Conservation (phyloP, 2,329 filamentous ascomycete species). For the Aspergillus pseudoterreus region DNA sequence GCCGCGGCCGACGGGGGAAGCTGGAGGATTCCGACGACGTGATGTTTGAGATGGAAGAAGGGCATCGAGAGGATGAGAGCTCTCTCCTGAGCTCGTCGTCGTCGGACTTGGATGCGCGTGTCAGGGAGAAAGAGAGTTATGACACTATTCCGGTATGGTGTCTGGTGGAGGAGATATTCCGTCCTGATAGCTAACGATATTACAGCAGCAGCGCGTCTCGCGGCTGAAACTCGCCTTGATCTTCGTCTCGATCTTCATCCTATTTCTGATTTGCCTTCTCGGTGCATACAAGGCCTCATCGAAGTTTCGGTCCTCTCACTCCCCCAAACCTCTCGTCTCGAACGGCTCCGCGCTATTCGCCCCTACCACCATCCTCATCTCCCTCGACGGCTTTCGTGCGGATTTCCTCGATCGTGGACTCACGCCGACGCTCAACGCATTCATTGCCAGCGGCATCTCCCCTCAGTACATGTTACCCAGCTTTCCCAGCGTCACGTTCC, state of each 20-base stretch:
- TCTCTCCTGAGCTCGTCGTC: conserved; percentile 58
- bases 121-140: conserved; percentile 29
- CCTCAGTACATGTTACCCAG: conserved; percentile 90
- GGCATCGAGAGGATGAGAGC: conserved; percentile 60
- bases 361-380: conserved; percentile 89
- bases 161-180: background rate
- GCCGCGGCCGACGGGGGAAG: conserved; percentile 50
- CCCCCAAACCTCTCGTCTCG: conserved; percentile 39
- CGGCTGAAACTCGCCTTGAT: conserved; percentile 36
- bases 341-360: conserved; percentile 89
- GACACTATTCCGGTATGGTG: conserved; percentile 21
- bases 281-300: conserved; percentile 56
- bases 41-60: conserved; percentile 90
- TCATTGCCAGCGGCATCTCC: conserved; percentile 80
- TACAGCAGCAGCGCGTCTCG: conserved; percentile 19
- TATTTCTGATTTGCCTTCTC: conserved; percentile 55
- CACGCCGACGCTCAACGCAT: conserved; percentile 74
- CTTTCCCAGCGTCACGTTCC: conserved; percentile 95
- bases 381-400: conserved; percentile 90
- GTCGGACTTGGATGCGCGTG: conserved; percentile 50
- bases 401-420: conserved; percentile 83
- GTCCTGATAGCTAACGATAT: background rate
- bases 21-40: conserved; percentile 66
- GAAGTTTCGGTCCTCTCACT: conserved; percentile 26
- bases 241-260: conserved; percentile 45